Evolutionary conservation across 176 grass and related monocot genomes (phyloP), one percentile per base, ranked within the genome.

Genomic region (Metroxylon sagu): DNA sequence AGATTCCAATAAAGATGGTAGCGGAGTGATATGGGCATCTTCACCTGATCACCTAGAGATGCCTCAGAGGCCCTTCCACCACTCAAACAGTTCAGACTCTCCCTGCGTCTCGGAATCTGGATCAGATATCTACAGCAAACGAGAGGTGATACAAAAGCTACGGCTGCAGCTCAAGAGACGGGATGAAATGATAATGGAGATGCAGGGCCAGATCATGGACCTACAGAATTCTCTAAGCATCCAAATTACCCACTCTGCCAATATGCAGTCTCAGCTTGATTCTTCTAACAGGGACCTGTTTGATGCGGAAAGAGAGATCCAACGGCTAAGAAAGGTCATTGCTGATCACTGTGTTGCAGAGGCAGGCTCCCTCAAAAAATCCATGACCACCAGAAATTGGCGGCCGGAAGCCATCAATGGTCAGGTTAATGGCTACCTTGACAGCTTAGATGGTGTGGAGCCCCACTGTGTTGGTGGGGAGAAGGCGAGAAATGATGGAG

Each of bases 141-240:
- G 80, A 50, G 73, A 83, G 68, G 80, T 83, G 18, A 83, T 83
- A 67, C 74, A 83, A 43, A 83, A 76, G 49, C 68, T 77, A 19
- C 65, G 80, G 50, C 67, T 67, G 52, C 80, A 83, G 49, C 68
- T 83, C 16, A 60, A 77, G 60, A 83, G 80, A 71, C 68, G 80
- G 60, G 80, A 83, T 26, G 80, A 83, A 54, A 83, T 77, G 80
- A 83, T 83, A 55, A 65, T 73, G 54, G 80, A 83, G 62, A 83
- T 83, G 80, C 80, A 83, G 58, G 29, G 49, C 16, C 80, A 77
- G 53, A 77, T 83, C 16, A 35, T 64, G 60, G 80, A 83, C 3
- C 68, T 83, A 10, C 74, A 62, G 56, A 77, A 69, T 77, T 83
- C 80, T 39, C 23, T 83, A 3, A 68, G 26, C 25, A 62, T 83